phyloP scores from a whole-genome alignment of 495 filamentous ascomycete genomes.

The Chlorociboria aeruginascens region DNA sequence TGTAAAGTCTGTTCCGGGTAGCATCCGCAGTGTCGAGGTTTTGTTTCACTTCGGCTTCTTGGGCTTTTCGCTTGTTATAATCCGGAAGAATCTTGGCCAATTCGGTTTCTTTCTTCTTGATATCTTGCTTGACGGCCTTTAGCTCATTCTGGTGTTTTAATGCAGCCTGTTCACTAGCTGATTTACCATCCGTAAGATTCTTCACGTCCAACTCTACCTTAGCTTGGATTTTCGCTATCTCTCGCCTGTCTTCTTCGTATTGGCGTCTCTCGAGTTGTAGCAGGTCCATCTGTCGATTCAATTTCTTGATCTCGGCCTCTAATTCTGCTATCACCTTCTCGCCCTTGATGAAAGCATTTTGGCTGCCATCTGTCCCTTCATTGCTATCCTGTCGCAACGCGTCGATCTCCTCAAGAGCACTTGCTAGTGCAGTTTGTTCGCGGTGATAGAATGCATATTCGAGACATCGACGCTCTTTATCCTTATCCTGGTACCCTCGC shows the following conservation, averaged over 20 bases:
- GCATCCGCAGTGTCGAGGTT: conserved; percentile 67
- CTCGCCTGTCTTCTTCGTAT: conserved; percentile 80
- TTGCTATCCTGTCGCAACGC: conserved; percentile 67
- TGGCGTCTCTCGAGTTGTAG: conserved; percentile 79
- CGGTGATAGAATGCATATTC: conserved; percentile 90
- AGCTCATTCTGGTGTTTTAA: conserved; percentile 62
- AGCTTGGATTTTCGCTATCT: conserved; percentile 61
- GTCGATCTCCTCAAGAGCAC: conserved; percentile 72
- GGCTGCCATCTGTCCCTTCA: conserved; percentile 71
- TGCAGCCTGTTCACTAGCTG: conserved; percentile 59
- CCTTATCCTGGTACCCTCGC: conserved; percentile 84
- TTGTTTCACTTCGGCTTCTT: conserved; percentile 57
- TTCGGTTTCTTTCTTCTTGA: conserved; percentile 63
- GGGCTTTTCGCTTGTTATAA: conserved; percentile 57
- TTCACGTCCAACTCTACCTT: conserved; percentile 80
- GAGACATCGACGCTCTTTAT: conserved; percentile 81
- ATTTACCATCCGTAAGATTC: conserved; percentile 65
- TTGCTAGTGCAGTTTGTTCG: conserved; percentile 67
- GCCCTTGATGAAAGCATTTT: conserved; percentile 62
- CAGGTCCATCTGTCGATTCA: conserved; percentile 74
- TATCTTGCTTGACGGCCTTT: conserved; percentile 58
- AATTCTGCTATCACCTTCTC: conserved; percentile 70
- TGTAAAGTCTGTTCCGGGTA: conserved; percentile 67
- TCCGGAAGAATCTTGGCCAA: conserved; percentile 59
- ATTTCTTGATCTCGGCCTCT: conserved; percentile 63